phyloP scores from a whole-genome alignment of 129 eudicot species.

The Apium graveolens region DNA sequence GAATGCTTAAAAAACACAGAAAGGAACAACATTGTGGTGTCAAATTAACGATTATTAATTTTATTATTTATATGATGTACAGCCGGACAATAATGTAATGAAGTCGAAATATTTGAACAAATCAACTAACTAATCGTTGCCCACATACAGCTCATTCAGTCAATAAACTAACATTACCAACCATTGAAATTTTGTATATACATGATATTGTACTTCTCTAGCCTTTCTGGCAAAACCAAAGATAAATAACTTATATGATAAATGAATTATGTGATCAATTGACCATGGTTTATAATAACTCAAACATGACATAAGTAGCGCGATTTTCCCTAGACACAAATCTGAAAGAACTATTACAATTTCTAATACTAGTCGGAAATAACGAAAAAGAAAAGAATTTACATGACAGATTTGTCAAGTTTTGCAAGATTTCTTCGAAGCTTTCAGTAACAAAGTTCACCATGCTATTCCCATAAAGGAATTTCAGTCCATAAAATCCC shows the following conservation, averaged over 20 bases:
- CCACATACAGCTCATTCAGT: background rate
- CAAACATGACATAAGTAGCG: background rate
- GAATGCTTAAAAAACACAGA: background rate
- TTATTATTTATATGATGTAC: background rate
- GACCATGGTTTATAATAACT: background rate
- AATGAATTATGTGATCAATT: background rate
- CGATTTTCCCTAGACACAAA: background rate
- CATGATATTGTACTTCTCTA: background rate
- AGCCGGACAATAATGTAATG: background rate
- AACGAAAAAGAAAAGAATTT: background rate
- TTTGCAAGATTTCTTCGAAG: background rate
- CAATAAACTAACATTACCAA: background rate
- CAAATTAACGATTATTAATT: background rate
- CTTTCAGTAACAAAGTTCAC: background rate
- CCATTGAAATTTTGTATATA: background rate
- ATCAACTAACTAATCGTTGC: background rate
- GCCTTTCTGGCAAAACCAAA: background rate
- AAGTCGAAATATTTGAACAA: background rate
- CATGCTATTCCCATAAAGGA: background rate
- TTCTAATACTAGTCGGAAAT: background rate
- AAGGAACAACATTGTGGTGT: background rate
- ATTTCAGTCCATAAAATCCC: background rate
- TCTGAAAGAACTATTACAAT: background rate
- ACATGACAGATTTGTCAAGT: background rate
- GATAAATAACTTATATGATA: background rate